These are phyloP conservation scores for Candida arabinofermentans DNA, from an alignment of 805 yeast species.

Conservation along the genomic window DNA sequence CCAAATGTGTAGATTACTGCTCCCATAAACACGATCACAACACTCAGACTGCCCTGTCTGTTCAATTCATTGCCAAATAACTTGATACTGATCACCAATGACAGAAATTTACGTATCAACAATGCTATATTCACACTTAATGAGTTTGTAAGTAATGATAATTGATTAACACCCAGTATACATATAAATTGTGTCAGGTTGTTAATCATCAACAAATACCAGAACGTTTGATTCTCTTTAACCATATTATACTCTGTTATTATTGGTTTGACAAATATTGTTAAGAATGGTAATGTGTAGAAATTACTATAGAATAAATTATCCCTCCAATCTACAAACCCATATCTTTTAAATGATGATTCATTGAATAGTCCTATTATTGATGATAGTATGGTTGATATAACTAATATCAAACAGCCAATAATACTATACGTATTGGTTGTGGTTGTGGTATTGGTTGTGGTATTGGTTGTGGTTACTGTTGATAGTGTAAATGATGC, in stretches of 20 bases:
- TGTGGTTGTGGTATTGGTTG: neutral
- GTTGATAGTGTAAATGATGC: slow-evolving; percentile 35
- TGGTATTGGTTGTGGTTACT: neutral
- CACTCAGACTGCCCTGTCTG: neutral
- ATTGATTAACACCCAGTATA: slow-evolving; percentile 61
- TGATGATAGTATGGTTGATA: slow-evolving; percentile 50
- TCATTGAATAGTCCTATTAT: slow-evolving; percentile 59
- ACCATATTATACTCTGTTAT: slow-evolving; percentile 11
- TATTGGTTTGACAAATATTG: slow-evolving; percentile 30
- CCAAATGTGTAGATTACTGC: neutral
- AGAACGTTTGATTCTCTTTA: slow-evolving; percentile 1
- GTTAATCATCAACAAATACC: slow-evolving; percentile 36
- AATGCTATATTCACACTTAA: slow-evolving; percentile 60
- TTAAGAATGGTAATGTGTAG: slow-evolving; percentile 51
- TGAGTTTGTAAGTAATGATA: slow-evolving; percentile 57
- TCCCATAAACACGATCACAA: neutral
- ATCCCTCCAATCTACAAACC: slow-evolving; percentile 54
- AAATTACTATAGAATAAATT: slow-evolving; percentile 58
- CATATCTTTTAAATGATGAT: slow-evolving; percentile 43
- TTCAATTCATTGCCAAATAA: slow-evolving; percentile 45
- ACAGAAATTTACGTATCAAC: slow-evolving; percentile 56
- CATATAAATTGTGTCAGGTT: slow-evolving; percentile 57
- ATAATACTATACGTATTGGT: slow-evolving; percentile 2
- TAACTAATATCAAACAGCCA: slow-evolving; percentile 39
- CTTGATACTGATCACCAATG: slow-evolving; percentile 52